A percentile compares a stretch with the other conserved stretches of the same genome.
These are phyloP conservation scores for Penicillium griseofulvum DNA, from an alignment of 2,329 filamentous ascomycete species.

Conservation along the genomic window DNA sequence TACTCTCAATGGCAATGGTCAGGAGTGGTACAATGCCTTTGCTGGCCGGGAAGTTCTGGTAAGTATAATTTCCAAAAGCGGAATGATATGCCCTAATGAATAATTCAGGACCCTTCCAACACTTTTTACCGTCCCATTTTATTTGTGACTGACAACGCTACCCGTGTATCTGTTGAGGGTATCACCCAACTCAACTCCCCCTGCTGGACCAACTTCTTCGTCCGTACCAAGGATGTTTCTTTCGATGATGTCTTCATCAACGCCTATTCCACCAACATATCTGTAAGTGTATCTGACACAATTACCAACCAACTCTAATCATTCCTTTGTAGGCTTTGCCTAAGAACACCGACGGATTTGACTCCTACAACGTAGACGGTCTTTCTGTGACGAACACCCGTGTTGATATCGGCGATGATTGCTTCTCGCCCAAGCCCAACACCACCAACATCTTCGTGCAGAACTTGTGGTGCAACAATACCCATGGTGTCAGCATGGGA, in stretches of 20 bases:
- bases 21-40: slow-evolving; percentile 52
- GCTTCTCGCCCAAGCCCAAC: slow-evolving; percentile 61
- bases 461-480: slow-evolving; percentile 61
- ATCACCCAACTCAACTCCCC: slow-evolving; percentile 61
- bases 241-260: slow-evolving; percentile 57
- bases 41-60: slow-evolving; percentile 42
- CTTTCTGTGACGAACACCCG: slow-evolving; percentile 52
- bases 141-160: slow-evolving; percentile 62
- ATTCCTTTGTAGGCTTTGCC: slow-evolving; percentile 41
- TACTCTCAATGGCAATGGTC: slow-evolving; percentile 57
- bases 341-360: slow-evolving; percentile 64
- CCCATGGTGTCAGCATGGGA: slow-evolving; percentile 58
- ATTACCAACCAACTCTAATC: background rate
- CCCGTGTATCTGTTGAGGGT: slow-evolving; percentile 56
- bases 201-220: slow-evolving; percentile 64
- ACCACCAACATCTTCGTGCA: slow-evolving; percentile 57
- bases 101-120: slow-evolving; percentile 49
- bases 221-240: slow-evolving; percentile 55
- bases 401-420: slow-evolving; percentile 59
- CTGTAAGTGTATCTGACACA: slow-evolving; percentile 22
- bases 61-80: background rate
- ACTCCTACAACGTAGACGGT: slow-evolving; percentile 57
- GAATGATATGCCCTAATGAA: background rate
- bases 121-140: slow-evolving; percentile 59
- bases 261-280: slow-evolving; percentile 51